phyloP scores from a whole-genome alignment of 371 early-diverging fungal species.

The Paramicrosporidium saccamoebae region DNA sequence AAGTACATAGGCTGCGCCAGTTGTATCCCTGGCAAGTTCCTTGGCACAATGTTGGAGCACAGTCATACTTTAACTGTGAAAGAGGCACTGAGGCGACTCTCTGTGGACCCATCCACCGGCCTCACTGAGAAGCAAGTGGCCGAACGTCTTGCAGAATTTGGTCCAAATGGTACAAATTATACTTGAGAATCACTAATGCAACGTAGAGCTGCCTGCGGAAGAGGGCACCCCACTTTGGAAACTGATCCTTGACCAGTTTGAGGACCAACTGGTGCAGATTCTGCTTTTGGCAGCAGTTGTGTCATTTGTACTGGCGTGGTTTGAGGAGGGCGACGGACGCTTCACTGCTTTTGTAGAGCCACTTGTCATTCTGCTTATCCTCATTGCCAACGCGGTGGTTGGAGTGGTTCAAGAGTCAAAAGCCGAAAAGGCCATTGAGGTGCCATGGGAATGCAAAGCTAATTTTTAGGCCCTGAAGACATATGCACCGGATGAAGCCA shows the following conservation, averaged over 20 bases:
- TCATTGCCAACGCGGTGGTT: constrained; percentile 85
- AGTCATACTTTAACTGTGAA: too few relatives aligned
- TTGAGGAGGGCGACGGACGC: constrained; percentile 28
- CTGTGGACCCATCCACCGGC: constrained; percentile 21
- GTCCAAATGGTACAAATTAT: constrained; percentile 12
- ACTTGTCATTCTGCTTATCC: constrained; percentile 66
- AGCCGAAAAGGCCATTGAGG: constrained; percentile 84
- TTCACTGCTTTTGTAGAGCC: constrained; percentile 82
- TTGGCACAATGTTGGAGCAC: too few relatives aligned
- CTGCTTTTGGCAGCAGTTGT: constrained; percentile 59
- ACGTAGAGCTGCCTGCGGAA: constrained; percentile 30
- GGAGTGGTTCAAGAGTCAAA: constrained; percentile 83
- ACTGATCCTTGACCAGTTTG: constrained; percentile 72
- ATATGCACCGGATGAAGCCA: constrained; percentile 78
- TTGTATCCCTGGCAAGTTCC: too few relatives aligned
- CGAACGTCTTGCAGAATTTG: constrained; percentile 21
- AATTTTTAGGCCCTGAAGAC: constrained; percentile 38
- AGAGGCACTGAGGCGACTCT: too few relatives aligned
- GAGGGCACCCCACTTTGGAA: constrained; percentile 64
- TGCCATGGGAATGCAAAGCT: constrained; percentile 2
- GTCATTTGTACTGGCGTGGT: constrained; percentile 60
- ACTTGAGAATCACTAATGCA: background rate
- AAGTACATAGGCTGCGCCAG: too few relatives aligned
- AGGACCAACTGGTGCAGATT: constrained; percentile 85
- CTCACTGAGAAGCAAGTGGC: constrained; percentile 15